Evolutionary conservation across 805 yeast genomes (phyloP).

Genomic region (Yamadazyma olivae): DNA sequence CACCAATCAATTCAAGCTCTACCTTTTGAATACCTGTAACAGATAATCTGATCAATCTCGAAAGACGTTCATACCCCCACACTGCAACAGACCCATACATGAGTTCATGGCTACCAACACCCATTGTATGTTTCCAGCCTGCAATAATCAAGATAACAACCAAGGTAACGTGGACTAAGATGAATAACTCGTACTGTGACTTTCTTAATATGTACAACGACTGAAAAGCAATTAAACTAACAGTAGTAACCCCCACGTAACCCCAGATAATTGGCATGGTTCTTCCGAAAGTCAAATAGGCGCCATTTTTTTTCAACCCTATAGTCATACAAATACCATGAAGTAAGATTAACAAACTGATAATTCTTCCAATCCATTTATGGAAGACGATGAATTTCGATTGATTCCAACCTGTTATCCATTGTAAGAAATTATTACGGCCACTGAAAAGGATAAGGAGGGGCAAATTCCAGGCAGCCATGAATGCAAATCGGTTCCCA

Average conservation of each 20-base stretch:
- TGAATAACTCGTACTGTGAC: slow-evolving; percentile 49
- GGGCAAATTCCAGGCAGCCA: slow-evolving; percentile 21
- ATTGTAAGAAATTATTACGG: slow-evolving; percentile 67
- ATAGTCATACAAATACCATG: slow-evolving; percentile 58
- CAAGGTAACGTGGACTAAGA: slow-evolving; percentile 54
- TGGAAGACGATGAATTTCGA: slow-evolving; percentile 62
- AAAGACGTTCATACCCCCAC: slow-evolving; percentile 67
- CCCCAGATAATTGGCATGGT: slow-evolving; percentile 25
- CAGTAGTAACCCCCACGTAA: slow-evolving; percentile 26
- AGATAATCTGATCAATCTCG: slow-evolving; percentile 52
- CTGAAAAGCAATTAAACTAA: slow-evolving; percentile 41
- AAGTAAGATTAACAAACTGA: slow-evolving; percentile 45
- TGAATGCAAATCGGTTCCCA: slow-evolving; percentile 29
- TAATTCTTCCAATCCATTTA: slow-evolving; percentile 59
- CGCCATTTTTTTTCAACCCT: slow-evolving; percentile 5
- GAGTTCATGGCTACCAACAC: slow-evolving; percentile 33
- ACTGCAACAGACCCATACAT: slow-evolving; percentile 53
- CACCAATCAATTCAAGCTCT: slow-evolving; percentile 36
- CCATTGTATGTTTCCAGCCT: slow-evolving; percentile 48
- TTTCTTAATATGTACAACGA: slow-evolving; percentile 45
- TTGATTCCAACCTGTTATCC: slow-evolving; percentile 60
- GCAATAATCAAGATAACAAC: slow-evolving; percentile 48
- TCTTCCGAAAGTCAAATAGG: slow-evolving; percentile 21
- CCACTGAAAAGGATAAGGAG: slow-evolving; percentile 32
- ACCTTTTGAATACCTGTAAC: slow-evolving; percentile 62